Evolutionary conservation across 495 filamentous ascomycete genomes (phyloP), one percentile per base, ranked within the genome.

Genomic region (Haplographium delicatum): DNA sequence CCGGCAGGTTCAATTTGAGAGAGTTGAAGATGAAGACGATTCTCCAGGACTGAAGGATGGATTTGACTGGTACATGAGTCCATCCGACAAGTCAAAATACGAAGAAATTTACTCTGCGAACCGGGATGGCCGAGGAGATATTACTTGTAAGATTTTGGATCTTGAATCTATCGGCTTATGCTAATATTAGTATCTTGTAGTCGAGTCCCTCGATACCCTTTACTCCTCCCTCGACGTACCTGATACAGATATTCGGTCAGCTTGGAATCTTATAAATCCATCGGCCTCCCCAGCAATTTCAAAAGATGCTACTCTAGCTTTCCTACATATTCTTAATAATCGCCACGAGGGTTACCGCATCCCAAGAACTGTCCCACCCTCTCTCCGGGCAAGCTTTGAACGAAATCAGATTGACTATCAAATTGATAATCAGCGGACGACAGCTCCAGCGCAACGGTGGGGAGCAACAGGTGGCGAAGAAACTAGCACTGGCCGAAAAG

Each of bases 21-120:
- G 80, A 50, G 76, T 88, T 54, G 72, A 81, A 38, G 76, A 82
- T 50, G 86, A 91, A 53, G 84, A 88, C 54, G 89, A 91, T 62
- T 80, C 79, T 18, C 79, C 80, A 4, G 89, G 93, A 5, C 69
- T 98, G 46, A 95, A 93, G 64, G 88, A 95, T 68, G 90, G 91
- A 1, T 98, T 98, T 67, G 93, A 98, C 66, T 98, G 93, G 93
- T 98, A 98, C 69, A 97, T 98, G 90, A 86, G 80, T 52, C 93
- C 93, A 1, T 67, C 73, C 33, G 90, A 97, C 65, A 91, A 89
- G 68, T 61, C 81, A 46, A 95, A 94, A 69, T 98, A 98, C 68
- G 88, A 96, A 64, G 86, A 89, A 40, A 97, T 98, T 64, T 98
- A 96, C 67, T 84, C 79, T 50, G 86, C 93, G 54, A 91, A 88